Conservation (phyloP, 768 basidiomycete genomes). For the Royoungia palumana region DNA sequence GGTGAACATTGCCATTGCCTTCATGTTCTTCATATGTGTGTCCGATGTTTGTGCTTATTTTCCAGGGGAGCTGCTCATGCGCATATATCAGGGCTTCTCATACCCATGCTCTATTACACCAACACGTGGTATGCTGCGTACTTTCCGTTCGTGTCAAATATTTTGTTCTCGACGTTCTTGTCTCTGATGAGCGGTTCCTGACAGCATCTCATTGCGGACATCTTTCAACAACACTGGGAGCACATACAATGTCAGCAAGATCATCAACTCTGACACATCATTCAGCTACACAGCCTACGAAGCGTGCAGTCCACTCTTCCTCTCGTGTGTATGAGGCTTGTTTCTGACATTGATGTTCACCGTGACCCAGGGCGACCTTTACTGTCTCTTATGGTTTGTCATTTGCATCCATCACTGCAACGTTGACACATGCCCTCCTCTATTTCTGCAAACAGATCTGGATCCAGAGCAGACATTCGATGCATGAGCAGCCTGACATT, state of each 20-base stretch:
- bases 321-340: conserved; percentile 34
- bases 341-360: conserved; percentile 1
- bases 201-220: conserved; percentile 56
- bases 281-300: conserved; percentile 56
- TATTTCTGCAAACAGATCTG: conserved; percentile 80
- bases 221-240: conserved; percentile 63
- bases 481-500: conserved; percentile 76
- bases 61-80: conserved; percentile 54
- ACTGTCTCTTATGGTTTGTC: conserved; percentile 77
- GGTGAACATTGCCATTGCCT: conserved; percentile 61
- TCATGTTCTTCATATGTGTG: conserved; percentile 67
- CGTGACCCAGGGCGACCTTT: conserved; percentile 48
- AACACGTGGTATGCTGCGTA: conserved; percentile 59
- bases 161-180: background rate
- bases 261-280: conserved; percentile 51
- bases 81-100: conserved; percentile 46
- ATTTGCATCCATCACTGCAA: conserved; percentile 77
- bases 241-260: conserved; percentile 54
- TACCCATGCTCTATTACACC: conserved; percentile 64
- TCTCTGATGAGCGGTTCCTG: background rate
- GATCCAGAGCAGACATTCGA: conserved; percentile 63
- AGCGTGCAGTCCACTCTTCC: conserved; percentile 58
- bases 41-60: conserved; percentile 25
- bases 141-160: conserved; percentile 44
- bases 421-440: conserved; percentile 66